phyloP scores from a whole-genome alignment of 2,329 filamentous ascomycete genomes.

The Talaromyces sp. region DNA sequence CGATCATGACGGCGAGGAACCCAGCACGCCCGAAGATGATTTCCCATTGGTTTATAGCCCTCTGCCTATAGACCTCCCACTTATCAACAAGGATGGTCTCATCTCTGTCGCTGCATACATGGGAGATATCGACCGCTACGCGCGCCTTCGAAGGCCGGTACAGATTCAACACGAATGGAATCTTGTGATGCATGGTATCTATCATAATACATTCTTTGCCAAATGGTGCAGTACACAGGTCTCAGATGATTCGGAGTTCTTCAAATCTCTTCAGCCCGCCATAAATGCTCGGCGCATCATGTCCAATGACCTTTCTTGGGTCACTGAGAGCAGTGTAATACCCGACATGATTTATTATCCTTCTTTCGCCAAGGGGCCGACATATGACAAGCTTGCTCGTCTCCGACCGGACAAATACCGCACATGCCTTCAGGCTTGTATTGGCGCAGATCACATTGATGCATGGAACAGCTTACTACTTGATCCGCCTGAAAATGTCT shows the following conservation, averaged over 20 bases:
- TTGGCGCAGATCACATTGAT: too few relatives aligned
- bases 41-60: constrained; percentile 29
- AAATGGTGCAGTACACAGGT: constrained; percentile 32
- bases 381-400: too few relatives aligned
- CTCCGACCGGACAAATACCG: too few relatives aligned
- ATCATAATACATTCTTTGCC: constrained; percentile 43
- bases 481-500: neutral
- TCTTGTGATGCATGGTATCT: constrained; percentile 39
- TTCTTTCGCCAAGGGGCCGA: too few relatives aligned
- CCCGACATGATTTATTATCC: too few relatives aligned
- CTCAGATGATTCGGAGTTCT: too few relatives aligned
- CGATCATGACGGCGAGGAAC: constrained; percentile 12
- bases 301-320: too few relatives aligned
- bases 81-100: constrained; percentile 42
- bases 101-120: constrained; percentile 43
- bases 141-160: constrained; percentile 35
- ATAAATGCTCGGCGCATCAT: too few relatives aligned
- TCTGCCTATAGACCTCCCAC: constrained; percentile 41
- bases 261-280: too few relatives aligned
- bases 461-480: too few relatives aligned
- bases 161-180: constrained; percentile 27
- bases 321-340: neutral
- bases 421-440: too few relatives aligned
- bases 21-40: constrained; percentile 7
- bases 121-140: constrained; percentile 47